These are phyloP conservation scores for Ascodesmis nigricans DNA, from an alignment of 495 filamentous ascomycete species.

Conservation along the genomic window DNA sequence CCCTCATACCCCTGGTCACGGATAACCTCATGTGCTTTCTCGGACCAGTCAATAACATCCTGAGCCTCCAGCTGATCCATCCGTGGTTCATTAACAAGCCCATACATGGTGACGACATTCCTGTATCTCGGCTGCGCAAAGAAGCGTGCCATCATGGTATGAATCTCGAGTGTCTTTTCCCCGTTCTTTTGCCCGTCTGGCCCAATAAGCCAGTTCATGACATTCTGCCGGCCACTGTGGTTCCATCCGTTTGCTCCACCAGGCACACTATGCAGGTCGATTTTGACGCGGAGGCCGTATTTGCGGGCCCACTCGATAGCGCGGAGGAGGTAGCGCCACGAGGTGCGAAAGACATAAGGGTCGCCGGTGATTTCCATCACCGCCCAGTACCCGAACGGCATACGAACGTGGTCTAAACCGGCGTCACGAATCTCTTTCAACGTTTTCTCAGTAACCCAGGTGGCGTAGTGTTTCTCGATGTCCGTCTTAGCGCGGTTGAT, in stretches of 20 bases:
- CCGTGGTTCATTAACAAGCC: slow-evolving; percentile 67
- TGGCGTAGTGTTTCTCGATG: slow-evolving; percentile 76
- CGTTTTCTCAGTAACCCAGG: slow-evolving; percentile 61
- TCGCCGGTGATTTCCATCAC: slow-evolving; percentile 68
- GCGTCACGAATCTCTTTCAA: slow-evolving; percentile 69
- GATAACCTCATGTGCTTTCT: slow-evolving; percentile 37
- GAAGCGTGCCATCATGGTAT: slow-evolving; percentile 58
- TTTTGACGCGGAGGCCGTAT: slow-evolving; percentile 79
- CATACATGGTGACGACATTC: slow-evolving; percentile 66
- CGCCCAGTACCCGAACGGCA: slow-evolving; percentile 91
- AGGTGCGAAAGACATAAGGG: slow-evolving; percentile 65
- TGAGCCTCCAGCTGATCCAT: slow-evolving; percentile 41
- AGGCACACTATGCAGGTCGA: slow-evolving; percentile 72
- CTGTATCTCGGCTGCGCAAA: slow-evolving; percentile 70
- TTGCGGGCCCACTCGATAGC: slow-evolving; percentile 86
- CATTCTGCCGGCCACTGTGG: slow-evolving; percentile 53
- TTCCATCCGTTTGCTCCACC: slow-evolving; percentile 86
- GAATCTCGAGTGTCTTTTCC: slow-evolving; percentile 58
- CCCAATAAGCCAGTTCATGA: slow-evolving; percentile 61
- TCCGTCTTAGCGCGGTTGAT: slow-evolving; percentile 33
- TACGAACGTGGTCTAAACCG: slow-evolving; percentile 87
- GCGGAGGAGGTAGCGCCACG: slow-evolving; percentile 86
- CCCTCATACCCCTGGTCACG: slow-evolving; percentile 46
- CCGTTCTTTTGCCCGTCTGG: slow-evolving; percentile 41
- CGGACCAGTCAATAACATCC: slow-evolving; percentile 49